Conservation (phyloP, 2,329 filamentous ascomycete genomes). For the Fusarium sp. region DNA sequence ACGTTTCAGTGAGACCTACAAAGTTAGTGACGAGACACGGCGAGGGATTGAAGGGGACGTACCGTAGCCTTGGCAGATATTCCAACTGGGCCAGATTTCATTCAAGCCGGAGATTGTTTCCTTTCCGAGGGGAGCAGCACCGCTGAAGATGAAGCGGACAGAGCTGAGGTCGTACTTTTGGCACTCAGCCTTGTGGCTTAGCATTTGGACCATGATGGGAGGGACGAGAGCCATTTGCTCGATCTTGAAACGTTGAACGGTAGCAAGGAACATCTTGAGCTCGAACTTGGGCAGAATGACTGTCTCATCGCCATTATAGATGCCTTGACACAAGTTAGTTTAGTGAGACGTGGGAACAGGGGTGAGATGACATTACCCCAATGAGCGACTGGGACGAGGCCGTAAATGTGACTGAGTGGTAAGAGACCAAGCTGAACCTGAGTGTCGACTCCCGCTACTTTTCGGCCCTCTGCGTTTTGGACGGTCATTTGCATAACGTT, state of each 20-base stretch:
- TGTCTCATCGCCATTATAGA: conserved; percentile 77
- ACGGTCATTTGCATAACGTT: conserved; percentile 72
- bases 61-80: conserved; percentile 78
- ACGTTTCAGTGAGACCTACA: conserved; percentile 76
- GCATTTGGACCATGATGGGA: conserved; percentile 79
- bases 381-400: conserved; percentile 73
- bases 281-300: conserved; percentile 82
- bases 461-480: conserved; percentile 53
- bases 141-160: conserved; percentile 72
- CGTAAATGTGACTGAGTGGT: conserved; percentile 85
- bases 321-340: conserved; percentile 56
- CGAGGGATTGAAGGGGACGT: not conserved
- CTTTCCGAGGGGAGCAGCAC: conserved; percentile 77
- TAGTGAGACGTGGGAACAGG: not conserved
- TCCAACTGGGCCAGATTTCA: conserved; percentile 70
- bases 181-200: conserved; percentile 67
- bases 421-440: conserved; percentile 72
- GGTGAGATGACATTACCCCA: conserved; percentile 3
- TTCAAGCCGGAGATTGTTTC: conserved; percentile 73
- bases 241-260: conserved; percentile 76
- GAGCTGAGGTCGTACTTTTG: conserved; percentile 74
- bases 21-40: not conserved
- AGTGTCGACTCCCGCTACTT: conserved; percentile 47
- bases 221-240: conserved; percentile 75
- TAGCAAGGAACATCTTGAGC: conserved; percentile 67